A percentile compares a stretch with the other conserved stretches of the same genome.
These are phyloP conservation scores for Beauveria caledonica DNA, from an alignment of 2,329 filamentous ascomycete species.

Conservation along the genomic window DNA sequence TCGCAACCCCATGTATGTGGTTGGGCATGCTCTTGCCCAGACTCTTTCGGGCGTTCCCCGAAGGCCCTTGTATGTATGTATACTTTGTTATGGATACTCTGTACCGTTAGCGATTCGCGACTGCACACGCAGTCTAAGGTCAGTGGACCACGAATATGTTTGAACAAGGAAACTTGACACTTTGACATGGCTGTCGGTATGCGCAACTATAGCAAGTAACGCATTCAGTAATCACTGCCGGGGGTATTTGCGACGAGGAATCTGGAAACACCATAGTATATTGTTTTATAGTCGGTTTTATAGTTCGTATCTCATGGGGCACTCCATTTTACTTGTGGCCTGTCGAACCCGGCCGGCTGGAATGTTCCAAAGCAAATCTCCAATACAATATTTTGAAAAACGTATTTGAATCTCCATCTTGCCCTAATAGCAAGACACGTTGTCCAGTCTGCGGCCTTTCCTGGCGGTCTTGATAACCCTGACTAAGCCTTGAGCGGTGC, in stretches of 20 bases:
- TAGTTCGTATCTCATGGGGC: not conserved
- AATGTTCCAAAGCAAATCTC: not conserved
- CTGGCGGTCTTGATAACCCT: not conserved
- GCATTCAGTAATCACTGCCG: no score
- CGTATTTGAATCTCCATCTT: conserved; percentile 1
- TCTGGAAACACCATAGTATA: not conserved
- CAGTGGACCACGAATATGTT: no score
- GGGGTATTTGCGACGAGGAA: no score
- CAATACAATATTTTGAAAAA: not conserved
- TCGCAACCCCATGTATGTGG: conserved; percentile 1
- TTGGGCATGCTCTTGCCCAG: no score
- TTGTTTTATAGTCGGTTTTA: not conserved
- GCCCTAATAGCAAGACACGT: not conserved
- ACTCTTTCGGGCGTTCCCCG: no score
- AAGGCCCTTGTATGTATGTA: no score
- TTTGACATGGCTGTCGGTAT: no score
- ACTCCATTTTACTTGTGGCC: not conserved
- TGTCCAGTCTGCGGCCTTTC: not conserved
- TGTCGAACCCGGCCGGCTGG: not conserved
- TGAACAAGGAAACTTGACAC: no score
- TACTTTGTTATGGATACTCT: no score
- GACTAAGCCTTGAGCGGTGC: not conserved
- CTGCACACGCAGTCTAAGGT: no score
- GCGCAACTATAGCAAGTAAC: no score
- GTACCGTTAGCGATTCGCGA: no score